Base-by-base conservation (phyloP, 768 basidiomycete genomes). In the Melanogaster broomeanus region DNA sequence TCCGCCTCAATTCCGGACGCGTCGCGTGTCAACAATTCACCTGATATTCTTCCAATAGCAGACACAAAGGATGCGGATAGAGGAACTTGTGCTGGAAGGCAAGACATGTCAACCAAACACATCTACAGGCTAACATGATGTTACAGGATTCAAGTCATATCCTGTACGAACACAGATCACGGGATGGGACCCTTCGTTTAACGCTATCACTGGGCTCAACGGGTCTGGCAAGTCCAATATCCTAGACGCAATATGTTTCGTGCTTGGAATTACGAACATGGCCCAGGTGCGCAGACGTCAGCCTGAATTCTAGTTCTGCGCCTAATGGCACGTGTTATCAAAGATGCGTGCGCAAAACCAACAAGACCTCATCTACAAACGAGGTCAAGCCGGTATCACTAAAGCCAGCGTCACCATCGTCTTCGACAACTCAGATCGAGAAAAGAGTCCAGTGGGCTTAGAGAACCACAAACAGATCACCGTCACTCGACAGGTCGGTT, bases 151-250 rank as follows among this genome's bases (percentile, higher is more conserved):
- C 80, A 98, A 99, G 69, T 96, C 93, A 2, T 98, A 98, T 67
- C 95, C 96, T 10, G 93, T 95, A 25, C 83, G 96, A 44, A 98
- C 97, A 0, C 90, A 90, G 61, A 96, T 99, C 55, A 87, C 88
- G 0, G 96, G 95, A 55, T 99, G 97, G 93, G 96, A 98, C 66
- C 73, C 91, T 6, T 96, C 93, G 4, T 99, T 99, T 81, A 98
- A 98, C 68, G 97, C 97, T 5, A 98, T 99, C 72, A 97, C 93
- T 5, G 95, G 95, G 41, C 81, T 92, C 59, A 93, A 93, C 75
- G 93, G 93, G 3, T 96, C 93, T 0, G 96, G 96, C 61, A 98
- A 99, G 76, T 97, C 94, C 52, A 99, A 99, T 74, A 98, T 99
- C 62, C 84, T 99, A 56, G 97, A 99, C 76, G 95, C 97, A 52